phyloP scores from a whole-genome alignment of 176 grass and related monocot genomes.

The Bonia amplexicaulis region DNA sequence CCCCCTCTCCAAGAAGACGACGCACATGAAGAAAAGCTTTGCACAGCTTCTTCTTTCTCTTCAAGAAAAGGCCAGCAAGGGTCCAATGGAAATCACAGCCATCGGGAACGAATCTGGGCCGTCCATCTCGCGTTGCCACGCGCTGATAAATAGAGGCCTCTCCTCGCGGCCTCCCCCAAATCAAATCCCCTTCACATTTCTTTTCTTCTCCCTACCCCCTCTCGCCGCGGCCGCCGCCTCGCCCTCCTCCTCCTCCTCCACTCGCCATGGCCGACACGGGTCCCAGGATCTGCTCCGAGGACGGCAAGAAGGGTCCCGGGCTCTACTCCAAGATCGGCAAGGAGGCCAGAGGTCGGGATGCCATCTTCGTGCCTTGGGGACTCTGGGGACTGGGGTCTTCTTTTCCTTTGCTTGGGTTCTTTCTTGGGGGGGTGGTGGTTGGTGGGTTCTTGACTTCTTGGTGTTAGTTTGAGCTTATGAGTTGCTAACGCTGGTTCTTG shows the following conservation, averaged over 20 bases:
- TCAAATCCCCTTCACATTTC: conserved; percentile 6
- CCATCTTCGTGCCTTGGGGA: not conserved
- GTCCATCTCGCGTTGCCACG: not conserved
- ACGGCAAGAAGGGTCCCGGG: conserved; percentile 54
- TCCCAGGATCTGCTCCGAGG: conserved; percentile 52
- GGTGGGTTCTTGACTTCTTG: not conserved
- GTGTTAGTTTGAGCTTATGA: not conserved
- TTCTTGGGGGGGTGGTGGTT: not conserved
- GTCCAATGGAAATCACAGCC: not conserved
- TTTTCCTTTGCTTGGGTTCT: not conserved
- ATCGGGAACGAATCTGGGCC: not conserved
- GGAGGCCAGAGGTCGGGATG: conserved; percentile 45
- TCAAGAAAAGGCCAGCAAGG: not conserved
- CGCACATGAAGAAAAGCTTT: too few species aligned
- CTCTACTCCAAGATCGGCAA: conserved; percentile 64
- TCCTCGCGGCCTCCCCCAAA: not conserved
- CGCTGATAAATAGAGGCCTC: not conserved
- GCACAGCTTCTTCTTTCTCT: not conserved
- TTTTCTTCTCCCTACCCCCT: not conserved
- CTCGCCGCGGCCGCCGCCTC: not conserved
- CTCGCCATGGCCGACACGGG: not conserved
- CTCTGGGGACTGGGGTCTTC: too few species aligned
- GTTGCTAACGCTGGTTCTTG: not conserved
- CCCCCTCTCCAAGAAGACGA: too few species aligned
- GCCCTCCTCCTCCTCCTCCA: not conserved